phyloP scores from a whole-genome alignment of 179 eudicot genomes.

The Drosera spatulata region DNA sequence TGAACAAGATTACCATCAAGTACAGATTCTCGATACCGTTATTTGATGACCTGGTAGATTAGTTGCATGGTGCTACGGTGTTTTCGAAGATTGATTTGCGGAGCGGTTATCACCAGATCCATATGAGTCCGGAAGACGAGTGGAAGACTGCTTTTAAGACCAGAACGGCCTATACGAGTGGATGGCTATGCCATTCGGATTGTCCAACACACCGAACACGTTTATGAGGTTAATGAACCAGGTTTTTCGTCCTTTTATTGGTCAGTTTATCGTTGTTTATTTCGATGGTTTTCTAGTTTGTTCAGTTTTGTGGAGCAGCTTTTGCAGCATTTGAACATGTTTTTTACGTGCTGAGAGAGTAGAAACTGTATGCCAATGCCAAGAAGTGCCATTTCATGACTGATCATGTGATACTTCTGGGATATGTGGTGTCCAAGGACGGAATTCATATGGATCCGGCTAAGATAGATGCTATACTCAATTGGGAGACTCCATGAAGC shows the following conservation, averaged over 20 bases:
- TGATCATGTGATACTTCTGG: neutral
- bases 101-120: neutral
- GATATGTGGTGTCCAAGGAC: neutral
- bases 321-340: neutral
- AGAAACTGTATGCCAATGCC: neutral
- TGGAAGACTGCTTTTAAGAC: neutral
- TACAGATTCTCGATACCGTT: neutral
- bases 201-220: neutral
- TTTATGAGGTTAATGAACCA: constrained; percentile 5
- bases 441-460: neutral
- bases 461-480: no score
- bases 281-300: neutral
- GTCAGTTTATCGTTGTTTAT: constrained; percentile 4
- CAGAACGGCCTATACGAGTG: neutral
- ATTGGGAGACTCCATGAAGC: neutral
- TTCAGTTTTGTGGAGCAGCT: neutral
- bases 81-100: neutral
- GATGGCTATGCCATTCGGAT: neutral
- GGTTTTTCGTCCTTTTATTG: neutral
- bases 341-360: neutral
- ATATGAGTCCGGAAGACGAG: neutral
- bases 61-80: neutral
- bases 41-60: neutral
- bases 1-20: neutral
- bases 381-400: constrained; percentile 5